phyloP scores from a whole-genome alignment of 331 rosid genomes.

The Quercus lobata region DNA sequence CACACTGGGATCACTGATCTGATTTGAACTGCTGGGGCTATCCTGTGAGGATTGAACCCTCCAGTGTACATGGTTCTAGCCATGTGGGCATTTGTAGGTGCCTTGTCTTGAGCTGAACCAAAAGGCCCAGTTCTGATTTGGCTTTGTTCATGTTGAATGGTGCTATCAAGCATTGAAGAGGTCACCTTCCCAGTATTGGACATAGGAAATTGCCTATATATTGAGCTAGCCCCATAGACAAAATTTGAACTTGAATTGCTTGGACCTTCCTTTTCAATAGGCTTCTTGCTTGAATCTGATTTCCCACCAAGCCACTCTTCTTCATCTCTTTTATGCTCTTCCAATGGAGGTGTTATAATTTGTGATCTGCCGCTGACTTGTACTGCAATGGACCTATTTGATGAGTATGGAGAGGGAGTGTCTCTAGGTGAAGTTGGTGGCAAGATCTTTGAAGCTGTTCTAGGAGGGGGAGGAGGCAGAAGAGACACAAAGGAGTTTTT shows the following conservation, averaged over 20 bases:
- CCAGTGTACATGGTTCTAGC: constrained; percentile 14
- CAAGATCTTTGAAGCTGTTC: constrained; percentile 31
- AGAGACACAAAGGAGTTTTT: constrained; percentile 24
- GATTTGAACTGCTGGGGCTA: constrained; percentile 44
- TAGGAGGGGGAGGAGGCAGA: constrained; percentile 39
- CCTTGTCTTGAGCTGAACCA: not conserved
- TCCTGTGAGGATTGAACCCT: constrained; percentile 21
- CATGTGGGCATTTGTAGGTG: not conserved
- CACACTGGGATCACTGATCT: constrained; percentile 47
- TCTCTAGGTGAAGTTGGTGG: constrained; percentile 8
- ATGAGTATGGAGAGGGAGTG: not conserved
- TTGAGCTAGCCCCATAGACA: constrained; percentile 7
- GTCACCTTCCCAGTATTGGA: not conserved
- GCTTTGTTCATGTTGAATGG: not conserved
- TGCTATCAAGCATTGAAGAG: not conserved
- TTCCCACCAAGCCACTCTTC: constrained; percentile 27
- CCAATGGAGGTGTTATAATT: constrained; percentile 19
- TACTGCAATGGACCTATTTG: constrained; percentile 13
- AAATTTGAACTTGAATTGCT: not conserved
- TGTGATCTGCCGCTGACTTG: constrained; percentile 13
- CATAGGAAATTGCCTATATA: constrained; percentile 14
- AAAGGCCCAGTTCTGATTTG: not conserved
- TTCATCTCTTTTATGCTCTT: constrained; percentile 30
- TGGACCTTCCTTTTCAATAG: not conserved
- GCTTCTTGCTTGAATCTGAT: not conserved